phyloP scores from a whole-genome alignment of 176 grass and related monocot species.

The Poa annua region DNA sequence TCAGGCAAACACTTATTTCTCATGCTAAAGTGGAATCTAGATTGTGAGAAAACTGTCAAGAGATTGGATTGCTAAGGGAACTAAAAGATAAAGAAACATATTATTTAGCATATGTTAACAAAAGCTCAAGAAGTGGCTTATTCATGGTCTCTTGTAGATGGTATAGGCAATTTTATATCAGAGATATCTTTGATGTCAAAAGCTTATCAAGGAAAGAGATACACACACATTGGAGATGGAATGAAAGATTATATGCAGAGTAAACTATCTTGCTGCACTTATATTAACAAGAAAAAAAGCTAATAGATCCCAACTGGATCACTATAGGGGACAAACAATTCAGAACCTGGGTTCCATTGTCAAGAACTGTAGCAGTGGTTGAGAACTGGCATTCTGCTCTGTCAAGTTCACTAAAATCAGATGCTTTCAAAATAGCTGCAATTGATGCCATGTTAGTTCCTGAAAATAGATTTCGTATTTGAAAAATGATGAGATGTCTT shows the following conservation, averaged over 20 bases:
- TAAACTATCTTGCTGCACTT: background rate
- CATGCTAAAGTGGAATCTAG: background rate
- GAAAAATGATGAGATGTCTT: slow-evolving; percentile 2
- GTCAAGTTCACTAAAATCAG: slow-evolving; percentile 77
- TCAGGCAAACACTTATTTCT: background rate
- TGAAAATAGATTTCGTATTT: slow-evolving; percentile 6
- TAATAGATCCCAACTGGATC: slow-evolving; percentile 1
- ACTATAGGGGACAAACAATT: slow-evolving; percentile 21
- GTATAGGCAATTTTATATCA: no score
- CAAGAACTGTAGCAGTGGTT: slow-evolving; percentile 73
- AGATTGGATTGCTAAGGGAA: background rate
- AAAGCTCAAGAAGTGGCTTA: background rate
- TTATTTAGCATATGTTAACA: background rate
- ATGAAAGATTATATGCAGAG: background rate
- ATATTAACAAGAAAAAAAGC: background rate
- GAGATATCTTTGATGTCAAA: background rate
- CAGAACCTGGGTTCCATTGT: slow-evolving; percentile 86
- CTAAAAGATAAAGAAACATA: background rate
- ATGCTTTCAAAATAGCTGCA: slow-evolving; percentile 87
- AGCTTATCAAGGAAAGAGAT: background rate
- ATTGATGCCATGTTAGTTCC: slow-evolving; percentile 19
- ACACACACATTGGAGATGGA: background rate
- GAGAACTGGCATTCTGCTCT: slow-evolving; percentile 68
- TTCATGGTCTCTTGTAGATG: no score
- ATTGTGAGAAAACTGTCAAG: background rate